phyloP scores from a whole-genome alignment of 2,329 filamentous ascomycete genomes.

The Coniochaeta pulveracea region DNA sequence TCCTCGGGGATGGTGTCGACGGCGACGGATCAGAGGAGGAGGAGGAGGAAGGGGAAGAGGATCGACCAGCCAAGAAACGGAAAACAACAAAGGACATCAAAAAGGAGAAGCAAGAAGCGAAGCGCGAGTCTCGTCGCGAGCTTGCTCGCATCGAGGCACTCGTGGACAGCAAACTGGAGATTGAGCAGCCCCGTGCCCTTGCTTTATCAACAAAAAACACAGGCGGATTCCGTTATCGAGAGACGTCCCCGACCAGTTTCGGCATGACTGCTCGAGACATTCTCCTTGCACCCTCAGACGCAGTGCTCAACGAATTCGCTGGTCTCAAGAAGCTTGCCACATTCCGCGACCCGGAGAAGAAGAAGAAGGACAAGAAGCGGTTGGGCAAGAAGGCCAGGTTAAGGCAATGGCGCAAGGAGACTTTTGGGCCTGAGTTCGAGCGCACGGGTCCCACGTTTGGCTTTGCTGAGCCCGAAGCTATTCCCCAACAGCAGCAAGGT shows the following conservation, averaged over 20 bases:
- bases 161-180: constrained; percentile 69
- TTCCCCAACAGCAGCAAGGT: constrained; percentile 2
- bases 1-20: constrained; percentile 23
- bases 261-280: constrained; percentile 87
- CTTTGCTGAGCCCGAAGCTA: constrained; percentile 26
- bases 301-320: constrained; percentile 77
- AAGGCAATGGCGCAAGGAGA: constrained; percentile 67
- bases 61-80: constrained; percentile 39
- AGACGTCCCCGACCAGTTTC: constrained; percentile 82
- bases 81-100: constrained; percentile 51
- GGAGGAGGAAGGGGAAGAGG: constrained; percentile 20
- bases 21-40: constrained; percentile 21
- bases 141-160: constrained; percentile 76
- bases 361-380: constrained; percentile 75
- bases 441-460: constrained; percentile 44
- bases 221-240: constrained; percentile 72
- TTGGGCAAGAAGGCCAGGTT: constrained; percentile 88
- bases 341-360: constrained; percentile 82
- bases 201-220: constrained; percentile 29
- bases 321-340: constrained; percentile 90
- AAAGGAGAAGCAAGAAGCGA: constrained; percentile 42
- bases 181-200: constrained; percentile 54
- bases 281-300: constrained; percentile 74
- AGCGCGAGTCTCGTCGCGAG: constrained; percentile 69
- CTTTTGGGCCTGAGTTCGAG: constrained; percentile 49